phyloP scores from a whole-genome alignment of 352 stramenopile species.

The Pythium plurisporium region DNA sequence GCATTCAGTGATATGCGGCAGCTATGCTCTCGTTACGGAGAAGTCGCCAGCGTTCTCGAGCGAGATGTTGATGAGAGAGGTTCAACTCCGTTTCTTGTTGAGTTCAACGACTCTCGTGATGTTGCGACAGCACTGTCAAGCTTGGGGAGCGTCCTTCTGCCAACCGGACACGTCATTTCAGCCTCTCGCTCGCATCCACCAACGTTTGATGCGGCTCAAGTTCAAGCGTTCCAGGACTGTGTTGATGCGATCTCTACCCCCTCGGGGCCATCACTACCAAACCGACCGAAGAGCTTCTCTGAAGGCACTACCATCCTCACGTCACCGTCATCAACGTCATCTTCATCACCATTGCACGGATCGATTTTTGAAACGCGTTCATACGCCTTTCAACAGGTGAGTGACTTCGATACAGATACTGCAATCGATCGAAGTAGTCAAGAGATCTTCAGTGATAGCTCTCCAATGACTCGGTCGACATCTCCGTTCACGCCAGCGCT shows the following conservation, averaged over 20 bases:
- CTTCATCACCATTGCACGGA: conserved; percentile 51
- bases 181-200: conserved; percentile 46
- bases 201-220: conserved; percentile 53
- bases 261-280: background rate
- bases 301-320: conserved; percentile 58
- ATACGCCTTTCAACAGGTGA: background rate
- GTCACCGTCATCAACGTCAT: conserved; percentile 59
- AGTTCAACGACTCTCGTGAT: conserved; percentile 69
- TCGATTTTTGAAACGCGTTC: conserved; percentile 43
- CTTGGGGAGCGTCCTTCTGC: conserved; percentile 29
- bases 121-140: conserved; percentile 38
- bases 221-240: conserved; percentile 60
- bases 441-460: background rate
- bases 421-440: background rate
- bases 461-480: conserved; percentile 12
- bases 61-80: conserved; percentile 26
- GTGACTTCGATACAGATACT: conserved; percentile 1
- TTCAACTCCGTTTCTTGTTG: conserved; percentile 52
- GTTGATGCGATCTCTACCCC: conserved; percentile 21
- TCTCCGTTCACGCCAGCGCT: conserved; percentile 21
- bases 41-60: conserved; percentile 71
- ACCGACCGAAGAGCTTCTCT: conserved; percentile 58
- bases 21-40: conserved; percentile 62
- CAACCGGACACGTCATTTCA: conserved; percentile 32
- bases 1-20: conserved; percentile 43